These are phyloP conservation scores for Micromonas pusilla DNA, from an alignment of 139 green algal genomes.

Conservation along the genomic window DNA sequence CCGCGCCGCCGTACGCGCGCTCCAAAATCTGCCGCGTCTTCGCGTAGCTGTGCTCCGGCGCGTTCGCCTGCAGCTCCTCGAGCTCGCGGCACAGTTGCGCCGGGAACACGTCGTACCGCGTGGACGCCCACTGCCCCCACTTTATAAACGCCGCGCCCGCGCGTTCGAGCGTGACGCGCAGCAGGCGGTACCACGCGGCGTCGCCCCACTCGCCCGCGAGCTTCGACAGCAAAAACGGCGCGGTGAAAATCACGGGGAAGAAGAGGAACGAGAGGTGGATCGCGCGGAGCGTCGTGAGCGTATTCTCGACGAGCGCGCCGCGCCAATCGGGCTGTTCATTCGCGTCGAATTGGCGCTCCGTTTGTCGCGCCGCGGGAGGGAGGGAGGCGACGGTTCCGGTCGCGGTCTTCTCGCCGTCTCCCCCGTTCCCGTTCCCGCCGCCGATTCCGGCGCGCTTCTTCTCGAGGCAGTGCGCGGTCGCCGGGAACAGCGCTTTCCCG, in stretches of 20 bases:
- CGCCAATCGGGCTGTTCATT: too few species aligned
- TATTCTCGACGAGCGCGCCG: not conserved
- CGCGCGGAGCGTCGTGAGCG: not conserved
- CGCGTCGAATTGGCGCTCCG: too few species aligned
- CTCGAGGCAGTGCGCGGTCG: not conserved
- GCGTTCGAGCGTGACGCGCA: not conserved
- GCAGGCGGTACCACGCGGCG: not conserved
- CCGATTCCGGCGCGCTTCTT: too few species aligned
- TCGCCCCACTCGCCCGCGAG: not conserved
- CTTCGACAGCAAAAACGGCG: not conserved
- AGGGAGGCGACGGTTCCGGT: too few species aligned
- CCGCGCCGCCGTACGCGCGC: constrained; percentile 53
- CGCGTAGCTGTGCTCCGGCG: constrained; percentile 45
- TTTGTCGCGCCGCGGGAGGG: too few species aligned
- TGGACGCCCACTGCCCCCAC: constrained; percentile 94
- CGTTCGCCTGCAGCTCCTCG: constrained; percentile 54
- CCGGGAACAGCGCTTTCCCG: not conserved
- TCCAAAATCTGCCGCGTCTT: constrained; percentile 53
- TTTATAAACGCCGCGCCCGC: constrained; percentile 86
- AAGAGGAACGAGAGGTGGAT: not conserved
- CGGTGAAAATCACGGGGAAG: not conserved
- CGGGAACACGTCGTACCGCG: constrained; percentile 86
- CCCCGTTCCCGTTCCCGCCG: too few species aligned
- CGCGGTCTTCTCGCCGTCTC: too few species aligned
- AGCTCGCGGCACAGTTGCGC: constrained; percentile 57